Conservation (phyloP, 2,329 filamentous ascomycete species). For the Penicillium frequentans region DNA sequence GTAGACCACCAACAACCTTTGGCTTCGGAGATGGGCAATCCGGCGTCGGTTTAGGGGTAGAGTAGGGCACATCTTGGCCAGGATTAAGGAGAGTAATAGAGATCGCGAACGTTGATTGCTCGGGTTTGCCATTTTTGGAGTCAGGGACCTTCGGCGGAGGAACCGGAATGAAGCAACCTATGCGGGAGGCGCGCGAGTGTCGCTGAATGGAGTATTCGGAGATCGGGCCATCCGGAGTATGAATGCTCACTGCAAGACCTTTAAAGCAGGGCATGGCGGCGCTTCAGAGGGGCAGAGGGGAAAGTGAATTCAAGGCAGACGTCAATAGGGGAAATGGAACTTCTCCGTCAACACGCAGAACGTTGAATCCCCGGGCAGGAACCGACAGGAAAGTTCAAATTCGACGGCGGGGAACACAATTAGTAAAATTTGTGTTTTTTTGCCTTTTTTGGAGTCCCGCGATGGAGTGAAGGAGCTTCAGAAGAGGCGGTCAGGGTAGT, state of each 20-base stretch:
- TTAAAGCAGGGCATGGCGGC: constrained; percentile 89
- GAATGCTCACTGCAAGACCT: constrained; percentile 96
- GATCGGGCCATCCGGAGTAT: constrained; percentile 76
- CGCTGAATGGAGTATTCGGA: constrained; percentile 94
- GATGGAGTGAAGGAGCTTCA: constrained; percentile 14
- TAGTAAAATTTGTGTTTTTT: constrained; percentile 10
- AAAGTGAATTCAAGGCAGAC: neutral
- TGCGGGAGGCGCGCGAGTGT: constrained; percentile 84
- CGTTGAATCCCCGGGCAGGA: constrained; percentile 2
- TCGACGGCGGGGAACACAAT: constrained; percentile 5
- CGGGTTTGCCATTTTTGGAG: constrained; percentile 70
- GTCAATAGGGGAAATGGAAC: constrained; percentile 3
- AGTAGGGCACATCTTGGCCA: constrained; percentile 87
- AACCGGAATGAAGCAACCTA: constrained; percentile 96
- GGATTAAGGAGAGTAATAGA: constrained; percentile 94
- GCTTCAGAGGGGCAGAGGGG: constrained; percentile 3
- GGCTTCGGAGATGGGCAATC: constrained; percentile 78
- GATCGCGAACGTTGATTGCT: constrained; percentile 95
- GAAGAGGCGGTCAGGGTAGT: constrained; percentile 26
- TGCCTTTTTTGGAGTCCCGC: constrained; percentile 5
- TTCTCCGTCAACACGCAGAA: neutral
- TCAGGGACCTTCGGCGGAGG: constrained; percentile 78
- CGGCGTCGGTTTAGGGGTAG: constrained; percentile 75
- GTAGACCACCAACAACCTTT: constrained; percentile 73
- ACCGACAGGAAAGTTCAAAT: constrained; percentile 1